A percentile compares a stretch with the other conserved stretches of the same genome.
Evolutionary conservation across 164 flowering plant genomes (phyloP).

Genomic region (Malania oleifera): DNA sequence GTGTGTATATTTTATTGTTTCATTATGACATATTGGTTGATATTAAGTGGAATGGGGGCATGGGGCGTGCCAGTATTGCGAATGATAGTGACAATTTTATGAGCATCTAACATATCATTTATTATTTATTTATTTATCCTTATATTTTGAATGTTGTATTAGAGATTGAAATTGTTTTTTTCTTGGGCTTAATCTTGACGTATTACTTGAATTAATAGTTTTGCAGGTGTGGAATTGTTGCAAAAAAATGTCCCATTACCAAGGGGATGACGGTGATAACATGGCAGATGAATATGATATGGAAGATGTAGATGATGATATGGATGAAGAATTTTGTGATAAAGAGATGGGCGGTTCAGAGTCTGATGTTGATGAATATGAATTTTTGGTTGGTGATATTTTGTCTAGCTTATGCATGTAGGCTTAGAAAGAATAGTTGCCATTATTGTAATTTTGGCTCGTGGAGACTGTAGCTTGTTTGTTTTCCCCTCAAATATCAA

Average conservation of each 20-base stretch:
- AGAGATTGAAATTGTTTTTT: too few relatives aligned
- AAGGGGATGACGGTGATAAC: conserved; percentile 34
- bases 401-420: neutral
- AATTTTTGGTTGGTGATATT: conserved; percentile 28
- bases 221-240: neutral
- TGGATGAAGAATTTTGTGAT: conserved; percentile 47
- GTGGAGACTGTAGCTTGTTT: neutral
- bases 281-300: conserved; percentile 52
- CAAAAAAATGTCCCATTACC: conserved; percentile 39
- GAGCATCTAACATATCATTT: too few relatives aligned
- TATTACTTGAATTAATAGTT: neutral
- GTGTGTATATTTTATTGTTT: too few relatives aligned
- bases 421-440: neutral
- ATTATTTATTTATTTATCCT: too few relatives aligned
- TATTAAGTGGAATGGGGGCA: too few relatives aligned
- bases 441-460: neutral
- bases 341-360: conserved; percentile 43
- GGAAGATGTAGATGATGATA: conserved; percentile 50
- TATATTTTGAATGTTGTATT: too few relatives aligned
- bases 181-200: neutral
- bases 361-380: conserved; percentile 56
- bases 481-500: too few relatives aligned
- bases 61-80: too few relatives aligned
- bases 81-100: too few relatives aligned
- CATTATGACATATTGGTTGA: too few relatives aligned